Evolutionary conservation across 345 rosid species (phyloP), one percentile per base, ranked within the genome.

Genomic region (Lagerstroemia speciosa): DNA sequence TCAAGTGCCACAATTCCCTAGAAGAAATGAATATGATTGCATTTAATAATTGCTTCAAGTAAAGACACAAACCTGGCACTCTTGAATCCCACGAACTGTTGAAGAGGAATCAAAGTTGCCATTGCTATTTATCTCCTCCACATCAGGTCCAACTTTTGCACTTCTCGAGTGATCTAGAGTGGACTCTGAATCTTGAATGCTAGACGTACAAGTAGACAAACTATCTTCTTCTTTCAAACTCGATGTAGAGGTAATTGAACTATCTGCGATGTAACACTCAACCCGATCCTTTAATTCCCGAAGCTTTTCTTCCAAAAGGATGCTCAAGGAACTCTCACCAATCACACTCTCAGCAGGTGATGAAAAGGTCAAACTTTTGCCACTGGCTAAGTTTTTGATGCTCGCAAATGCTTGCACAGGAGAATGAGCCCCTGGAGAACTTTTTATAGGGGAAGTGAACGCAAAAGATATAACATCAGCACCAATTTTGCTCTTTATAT

Each of bases 381-480:
- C 65, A 72, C 71, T 69, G 15, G 69, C 64, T 58, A 68, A 65
- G 69, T 71, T 69, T 67, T 74, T 69, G 37, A 52, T 71, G 57
- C 69, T 82, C 45, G 31, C 61, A 41, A 22, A 66, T 63, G 66
- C 75, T 76, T 41, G 82, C 78, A 40, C 78, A 68, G 72, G 72
- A 79, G 5, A 80, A 26, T 58, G 58, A 46, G 67, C 36, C 67
- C 73, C 77, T 71, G 72, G 45, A 69, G 61, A 66, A 71, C 83
- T 80, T 76, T 74, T 83, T 34, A 90, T 79, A 32, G 97, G 96
- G 52, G 98, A 87, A 6, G 91, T 80, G 71, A 93, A 93, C 12
- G 92, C 88, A 78, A 93, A 93, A 26, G 97, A 93, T 83, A 93
- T 83, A 70, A 93, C 85, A 80, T 93, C 93, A 79, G 75, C 83